These are phyloP conservation scores for Nicotiana undulata DNA, from an alignment of 257 asterid genomes.

Conservation along the genomic window DNA sequence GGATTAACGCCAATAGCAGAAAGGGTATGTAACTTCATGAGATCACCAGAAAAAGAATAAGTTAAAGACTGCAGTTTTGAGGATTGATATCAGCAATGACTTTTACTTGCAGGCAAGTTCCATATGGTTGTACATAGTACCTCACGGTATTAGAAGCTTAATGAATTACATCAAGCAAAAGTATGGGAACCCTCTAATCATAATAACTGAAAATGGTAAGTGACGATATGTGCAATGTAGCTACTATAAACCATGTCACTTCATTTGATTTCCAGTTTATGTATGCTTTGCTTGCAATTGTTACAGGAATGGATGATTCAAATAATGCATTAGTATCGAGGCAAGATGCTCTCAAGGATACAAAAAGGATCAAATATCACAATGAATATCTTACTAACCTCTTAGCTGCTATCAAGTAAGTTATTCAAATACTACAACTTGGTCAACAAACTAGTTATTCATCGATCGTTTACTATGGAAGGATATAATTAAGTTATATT, in stretches of 20 bases:
- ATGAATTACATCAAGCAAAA: slow-evolving; percentile 64
- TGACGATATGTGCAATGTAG: not conserved
- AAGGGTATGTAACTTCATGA: slow-evolving; percentile 23
- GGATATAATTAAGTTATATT: not conserved
- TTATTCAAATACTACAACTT: not conserved
- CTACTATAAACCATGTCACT: no score
- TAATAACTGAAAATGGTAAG: slow-evolving; percentile 84
- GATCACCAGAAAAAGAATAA: no score
- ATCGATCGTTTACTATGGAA: no score
- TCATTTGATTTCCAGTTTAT: no score
- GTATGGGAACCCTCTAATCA: slow-evolving; percentile 61
- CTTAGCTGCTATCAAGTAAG: slow-evolving; percentile 66
- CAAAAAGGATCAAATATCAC: slow-evolving; percentile 69
- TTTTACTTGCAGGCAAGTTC: slow-evolving; percentile 56
- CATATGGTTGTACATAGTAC: slow-evolving; percentile 80
- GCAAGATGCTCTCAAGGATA: slow-evolving; percentile 49
- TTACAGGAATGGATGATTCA: slow-evolving; percentile 79
- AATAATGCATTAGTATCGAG: slow-evolving; percentile 8
- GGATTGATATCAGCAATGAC: not conserved
- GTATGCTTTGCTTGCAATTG: not conserved
- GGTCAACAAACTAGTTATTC: not conserved
- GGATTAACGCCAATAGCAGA: slow-evolving; percentile 31
- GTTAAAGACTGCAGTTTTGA: not conserved
- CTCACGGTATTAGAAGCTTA: slow-evolving; percentile 67
- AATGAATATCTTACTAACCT: slow-evolving; percentile 59